Percentiles rank a stretch among this genome's conserved stretches.
phyloP scores from a whole-genome alignment of 2,329 filamentous ascomycete species.

The Cladosporium sp. region DNA sequence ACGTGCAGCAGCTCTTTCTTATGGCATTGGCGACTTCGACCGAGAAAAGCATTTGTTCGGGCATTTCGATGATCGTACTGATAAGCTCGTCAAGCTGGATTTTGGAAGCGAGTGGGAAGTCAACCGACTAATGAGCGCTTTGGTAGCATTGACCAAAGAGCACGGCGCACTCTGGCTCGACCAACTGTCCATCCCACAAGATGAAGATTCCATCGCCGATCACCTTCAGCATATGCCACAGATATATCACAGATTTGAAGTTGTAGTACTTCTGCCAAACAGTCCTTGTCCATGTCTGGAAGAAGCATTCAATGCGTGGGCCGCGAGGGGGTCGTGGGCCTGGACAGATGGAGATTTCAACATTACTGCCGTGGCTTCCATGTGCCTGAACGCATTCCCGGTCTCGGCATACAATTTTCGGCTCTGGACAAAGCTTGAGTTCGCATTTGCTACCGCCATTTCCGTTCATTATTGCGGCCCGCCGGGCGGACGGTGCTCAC shows the following conservation, averaged over 20 bases:
- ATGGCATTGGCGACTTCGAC: too few relatives aligned
- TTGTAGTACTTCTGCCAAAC: neutral
- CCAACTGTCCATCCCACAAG: too few relatives aligned
- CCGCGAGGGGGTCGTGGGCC: neutral
- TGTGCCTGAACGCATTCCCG: slow-evolving; percentile 7
- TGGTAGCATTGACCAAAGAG: too few relatives aligned
- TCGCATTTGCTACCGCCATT: neutral
- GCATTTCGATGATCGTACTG: too few relatives aligned
- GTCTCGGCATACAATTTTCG: slow-evolving; percentile 7
- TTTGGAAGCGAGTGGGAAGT: too few relatives aligned
- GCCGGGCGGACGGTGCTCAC: neutral
- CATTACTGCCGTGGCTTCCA: neutral
- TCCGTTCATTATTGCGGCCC: neutral
- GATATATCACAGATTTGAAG: neutral
- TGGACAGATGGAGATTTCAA: neutral
- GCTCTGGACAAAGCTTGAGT: slow-evolving; percentile 8
- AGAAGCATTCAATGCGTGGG: neutral
- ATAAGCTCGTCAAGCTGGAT: too few relatives aligned
- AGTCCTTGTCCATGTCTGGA: slow-evolving; percentile 1
- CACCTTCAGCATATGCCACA: too few relatives aligned
- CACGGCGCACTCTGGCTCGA: too few relatives aligned
- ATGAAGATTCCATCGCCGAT: too few relatives aligned
- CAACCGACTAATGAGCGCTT: too few relatives aligned
- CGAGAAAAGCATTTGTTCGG: too few relatives aligned
- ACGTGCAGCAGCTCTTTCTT: too few relatives aligned